These are phyloP conservation scores for Fragilaria crotonensis DNA, from an alignment of 108 stramenopile genomes.

Conservation along the genomic window DNA sequence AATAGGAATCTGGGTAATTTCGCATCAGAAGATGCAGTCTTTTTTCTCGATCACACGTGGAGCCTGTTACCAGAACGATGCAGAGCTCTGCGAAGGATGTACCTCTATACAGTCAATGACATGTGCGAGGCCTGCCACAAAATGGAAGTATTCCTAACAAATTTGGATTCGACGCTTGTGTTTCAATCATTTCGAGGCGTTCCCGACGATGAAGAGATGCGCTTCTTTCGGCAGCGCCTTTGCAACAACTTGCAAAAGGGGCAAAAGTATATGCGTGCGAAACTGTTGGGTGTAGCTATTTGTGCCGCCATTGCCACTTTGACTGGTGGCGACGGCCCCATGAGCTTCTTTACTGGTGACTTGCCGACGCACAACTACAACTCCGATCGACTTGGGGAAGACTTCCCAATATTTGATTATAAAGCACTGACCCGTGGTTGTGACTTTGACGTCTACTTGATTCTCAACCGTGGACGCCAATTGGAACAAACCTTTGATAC, in stretches of 20 bases:
- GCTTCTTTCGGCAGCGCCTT: not conserved
- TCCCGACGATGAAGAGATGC: not conserved
- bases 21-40: not conserved
- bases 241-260: constrained; percentile 20
- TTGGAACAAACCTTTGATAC: constrained; percentile 30
- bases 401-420: constrained; percentile 7
- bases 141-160: constrained; percentile 3
- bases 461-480: constrained; percentile 27
- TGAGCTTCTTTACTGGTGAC: constrained; percentile 40
- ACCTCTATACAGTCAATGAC: constrained; percentile 5
- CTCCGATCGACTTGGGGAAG: not conserved
- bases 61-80: constrained; percentile 7
- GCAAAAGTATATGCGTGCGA: constrained; percentile 41
- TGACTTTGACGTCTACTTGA: constrained; percentile 28
- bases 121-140: not conserved
- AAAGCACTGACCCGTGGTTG: not conserved
- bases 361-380: constrained; percentile 12
- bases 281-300: constrained; percentile 25
- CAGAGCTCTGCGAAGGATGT: not conserved
- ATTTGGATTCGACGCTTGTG: not conserved
- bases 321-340: constrained; percentile 50
- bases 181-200: constrained; percentile 7
- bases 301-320: constrained; percentile 35
- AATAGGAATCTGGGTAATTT: constrained; percentile 12
- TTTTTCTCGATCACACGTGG: constrained; percentile 10